Conservation (phyloP, 495 filamentous ascomycete species). For the Aspergillus olivimuriae region DNA sequence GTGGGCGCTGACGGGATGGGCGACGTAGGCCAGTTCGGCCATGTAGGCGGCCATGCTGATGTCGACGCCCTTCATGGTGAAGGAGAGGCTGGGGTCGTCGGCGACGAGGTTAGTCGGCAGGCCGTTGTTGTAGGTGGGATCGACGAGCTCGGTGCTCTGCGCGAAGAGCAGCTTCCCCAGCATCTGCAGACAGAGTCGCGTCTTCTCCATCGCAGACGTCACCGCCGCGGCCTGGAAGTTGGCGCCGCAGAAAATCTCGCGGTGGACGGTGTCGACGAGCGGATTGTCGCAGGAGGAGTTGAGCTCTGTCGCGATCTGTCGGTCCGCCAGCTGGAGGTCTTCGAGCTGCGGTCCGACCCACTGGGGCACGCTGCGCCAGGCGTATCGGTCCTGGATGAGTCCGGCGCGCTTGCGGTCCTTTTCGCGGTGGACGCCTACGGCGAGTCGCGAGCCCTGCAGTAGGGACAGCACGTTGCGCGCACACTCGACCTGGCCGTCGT, state of each 20-base stretch:
- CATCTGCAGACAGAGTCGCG: slow-evolving; percentile 46
- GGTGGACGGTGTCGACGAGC: slow-evolving; percentile 38
- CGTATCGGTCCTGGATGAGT: slow-evolving; percentile 58
- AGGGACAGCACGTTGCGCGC: slow-evolving; percentile 50
- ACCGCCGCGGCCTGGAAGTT: slow-evolving; percentile 60
- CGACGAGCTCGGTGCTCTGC: slow-evolving; percentile 54
- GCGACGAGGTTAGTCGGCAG: slow-evolving; percentile 53
- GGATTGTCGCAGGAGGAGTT: slow-evolving; percentile 64
- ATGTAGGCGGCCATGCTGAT: slow-evolving; percentile 58
- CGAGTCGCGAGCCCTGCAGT: slow-evolving; percentile 35
- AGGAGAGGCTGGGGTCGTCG: slow-evolving; percentile 52
- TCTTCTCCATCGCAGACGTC: slow-evolving; percentile 64
- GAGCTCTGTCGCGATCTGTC: slow-evolving; percentile 50
- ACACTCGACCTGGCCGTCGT: slow-evolving; percentile 55
- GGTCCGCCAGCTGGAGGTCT: slow-evolving; percentile 49
- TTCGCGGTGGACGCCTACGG: slow-evolving; percentile 10
- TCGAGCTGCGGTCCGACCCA: slow-evolving; percentile 62
- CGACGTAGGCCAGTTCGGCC: slow-evolving; percentile 50
- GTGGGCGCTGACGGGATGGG: slow-evolving; percentile 47
- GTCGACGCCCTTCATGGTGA: slow-evolving; percentile 56
- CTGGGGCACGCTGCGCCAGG: slow-evolving; percentile 53
- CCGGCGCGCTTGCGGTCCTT: slow-evolving; percentile 20
- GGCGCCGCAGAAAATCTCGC: slow-evolving; percentile 44
- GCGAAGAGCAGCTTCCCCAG: slow-evolving; percentile 53
- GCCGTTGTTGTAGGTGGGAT: slow-evolving; percentile 49